Evolutionary conservation across 176 grass and related monocot species (phyloP).

Genomic region (Avena insularis): DNA sequence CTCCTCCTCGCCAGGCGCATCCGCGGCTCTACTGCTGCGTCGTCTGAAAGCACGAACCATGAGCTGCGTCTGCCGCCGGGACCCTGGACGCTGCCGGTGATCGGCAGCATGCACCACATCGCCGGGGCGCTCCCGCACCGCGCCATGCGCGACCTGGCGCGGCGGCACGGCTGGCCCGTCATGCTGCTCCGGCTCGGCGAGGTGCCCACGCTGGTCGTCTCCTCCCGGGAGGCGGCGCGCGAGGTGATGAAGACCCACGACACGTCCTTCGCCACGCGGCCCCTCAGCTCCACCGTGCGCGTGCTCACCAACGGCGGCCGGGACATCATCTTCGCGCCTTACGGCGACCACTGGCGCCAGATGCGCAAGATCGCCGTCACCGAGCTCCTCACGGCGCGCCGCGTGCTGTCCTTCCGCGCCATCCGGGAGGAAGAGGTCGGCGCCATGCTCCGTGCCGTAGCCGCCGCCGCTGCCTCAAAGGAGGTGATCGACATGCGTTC

Average conservation of each 20-base stretch:
- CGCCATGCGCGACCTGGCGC: constrained; percentile 45
- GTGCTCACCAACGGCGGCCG: constrained; percentile 38
- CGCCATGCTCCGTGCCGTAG: constrained; percentile 24
- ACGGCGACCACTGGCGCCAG: constrained; percentile 73
- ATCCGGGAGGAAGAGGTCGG: constrained; percentile 64
- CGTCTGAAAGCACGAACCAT: not conserved
- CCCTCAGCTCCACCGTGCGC: constrained; percentile 48
- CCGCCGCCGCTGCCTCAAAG: not conserved
- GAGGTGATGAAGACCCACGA: constrained; percentile 73
- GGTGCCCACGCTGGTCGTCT: constrained; percentile 54
- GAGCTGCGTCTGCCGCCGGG: constrained; percentile 45
- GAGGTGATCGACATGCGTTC: constrained; percentile 48
- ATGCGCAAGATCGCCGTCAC: constrained; percentile 56
- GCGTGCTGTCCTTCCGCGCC: constrained; percentile 51
- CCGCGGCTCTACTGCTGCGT: not conserved
- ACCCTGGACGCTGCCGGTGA: constrained; percentile 30
- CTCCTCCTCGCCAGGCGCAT: not conserved
- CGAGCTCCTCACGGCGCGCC: constrained; percentile 60
- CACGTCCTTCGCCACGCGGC: constrained; percentile 50
- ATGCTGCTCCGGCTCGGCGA: constrained; percentile 72
- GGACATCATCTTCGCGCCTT: constrained; percentile 67
- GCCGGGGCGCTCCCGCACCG: constrained; percentile 47
- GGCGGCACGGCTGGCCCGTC: constrained; percentile 39
- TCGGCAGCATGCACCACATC: constrained; percentile 68
- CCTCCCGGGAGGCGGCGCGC: constrained; percentile 54